Base-by-base conservation (phyloP, 306 rosid species). In the Hippophae gyantsensis region DNA sequence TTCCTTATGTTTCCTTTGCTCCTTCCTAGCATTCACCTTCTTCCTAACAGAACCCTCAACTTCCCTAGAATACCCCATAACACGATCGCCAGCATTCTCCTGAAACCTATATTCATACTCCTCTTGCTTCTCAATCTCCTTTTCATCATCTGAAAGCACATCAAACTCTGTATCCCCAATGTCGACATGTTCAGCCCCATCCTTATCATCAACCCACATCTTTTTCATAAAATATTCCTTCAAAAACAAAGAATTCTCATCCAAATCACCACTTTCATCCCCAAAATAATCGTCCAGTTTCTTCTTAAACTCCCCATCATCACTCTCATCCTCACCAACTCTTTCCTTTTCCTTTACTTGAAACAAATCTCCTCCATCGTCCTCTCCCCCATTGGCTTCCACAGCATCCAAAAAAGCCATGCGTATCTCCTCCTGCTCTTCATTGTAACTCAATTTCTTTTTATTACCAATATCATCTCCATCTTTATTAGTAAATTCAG, bases 31-130 rank as follows among this genome's bases (percentile, higher is more conserved):
- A 55, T 84, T 83, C 43, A 68, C 76, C 82, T 79, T 86, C 81
- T 92, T 87, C 82, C 99, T 85, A 67, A 85, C 99, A 0, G 96
- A 76, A 18, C 88, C 96, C 69, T 83, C 89, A 48, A 83, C 74
- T 56, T 72, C 74, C 52, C 96, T 76, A 57, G 88, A 65, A 78
- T 85, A 88, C 64, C 93, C 95, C 76, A 82, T 54, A 72, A 92
- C 82, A 55, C 78, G 73, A 69, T 92, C 99, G 43, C 84, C 90
- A 1, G 47, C 77, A 75, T 82, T 83, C 75, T 88, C 96, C 69
- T 92, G 96, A 74, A 72, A 88, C 52, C 90, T 73, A 55, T 76
- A 74, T 76, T 92, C 95, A 9, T 79, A 85, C 70, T 81, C 96
- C 86, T 88, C 96, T 58, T 83, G 90, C 70, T 69, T 77, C 69